phyloP scores from a whole-genome alignment of 2,329 filamentous ascomycete species.

The Teratosphaeria nubilosa region DNA sequence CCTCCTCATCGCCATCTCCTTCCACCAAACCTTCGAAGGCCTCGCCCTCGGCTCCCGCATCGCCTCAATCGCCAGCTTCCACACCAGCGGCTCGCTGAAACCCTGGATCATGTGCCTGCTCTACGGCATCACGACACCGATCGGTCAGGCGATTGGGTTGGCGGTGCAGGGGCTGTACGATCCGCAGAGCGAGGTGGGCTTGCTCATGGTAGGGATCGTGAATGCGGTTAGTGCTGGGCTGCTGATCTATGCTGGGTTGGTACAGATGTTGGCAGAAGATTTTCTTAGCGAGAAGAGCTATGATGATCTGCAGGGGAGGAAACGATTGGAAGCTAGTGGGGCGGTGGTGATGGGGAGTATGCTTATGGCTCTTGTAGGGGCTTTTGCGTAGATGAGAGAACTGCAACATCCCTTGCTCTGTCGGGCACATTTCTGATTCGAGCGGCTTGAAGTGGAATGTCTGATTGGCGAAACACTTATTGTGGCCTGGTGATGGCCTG shows the following conservation, averaged over 20 bases:
- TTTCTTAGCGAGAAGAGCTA: conserved; percentile 56
- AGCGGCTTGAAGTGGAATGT: too few relatives aligned
- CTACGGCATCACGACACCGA: conserved; percentile 48
- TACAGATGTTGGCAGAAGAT: conserved; percentile 41
- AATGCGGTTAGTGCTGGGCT: conserved; percentile 41
- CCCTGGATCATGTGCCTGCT: conserved; percentile 62
- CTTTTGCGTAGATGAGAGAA: conserved; percentile 42
- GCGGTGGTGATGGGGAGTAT: conserved; percentile 51
- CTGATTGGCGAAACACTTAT: too few relatives aligned
- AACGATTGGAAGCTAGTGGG: conserved; percentile 51
- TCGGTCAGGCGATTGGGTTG: conserved; percentile 41
- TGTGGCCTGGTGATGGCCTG: too few relatives aligned
- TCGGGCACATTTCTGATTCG: background rate
- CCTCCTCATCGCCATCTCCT: conserved; percentile 58
- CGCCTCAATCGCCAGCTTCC: conserved; percentile 58
- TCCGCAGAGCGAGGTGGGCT: conserved; percentile 36
- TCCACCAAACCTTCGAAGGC: conserved; percentile 62
- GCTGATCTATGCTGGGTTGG: conserved; percentile 40
- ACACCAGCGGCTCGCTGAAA: conserved; percentile 55
- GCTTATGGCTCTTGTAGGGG: conserved; percentile 58
- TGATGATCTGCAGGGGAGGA: conserved; percentile 45
- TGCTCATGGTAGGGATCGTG: conserved; percentile 42
- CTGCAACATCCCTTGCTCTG: background rate
- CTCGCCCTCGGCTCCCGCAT: conserved; percentile 63
- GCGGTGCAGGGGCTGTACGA: conserved; percentile 42